phyloP scores from a whole-genome alignment of 768 basidiomycete genomes.

The Xerocomus potaroensis region DNA sequence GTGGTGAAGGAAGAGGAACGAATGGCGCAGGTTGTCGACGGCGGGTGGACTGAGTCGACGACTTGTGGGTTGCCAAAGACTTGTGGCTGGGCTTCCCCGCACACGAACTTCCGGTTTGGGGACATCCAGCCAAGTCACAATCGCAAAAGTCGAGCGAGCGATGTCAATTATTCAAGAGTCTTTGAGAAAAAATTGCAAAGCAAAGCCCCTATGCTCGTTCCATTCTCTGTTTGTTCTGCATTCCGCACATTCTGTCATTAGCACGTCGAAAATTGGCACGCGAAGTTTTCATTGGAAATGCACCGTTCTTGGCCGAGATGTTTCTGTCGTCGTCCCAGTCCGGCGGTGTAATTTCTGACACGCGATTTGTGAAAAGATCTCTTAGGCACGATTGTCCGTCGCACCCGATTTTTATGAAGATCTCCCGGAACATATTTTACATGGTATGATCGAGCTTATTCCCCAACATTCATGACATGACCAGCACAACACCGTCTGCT shows the following conservation, averaged over 20 bases:
- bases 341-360: too few species aligned
- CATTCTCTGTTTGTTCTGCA: too few species aligned
- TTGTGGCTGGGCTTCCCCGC: constrained; percentile 30
- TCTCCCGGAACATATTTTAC: neutral
- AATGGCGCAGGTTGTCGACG: constrained; percentile 1
- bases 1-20: neutral
- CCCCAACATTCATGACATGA: neutral
- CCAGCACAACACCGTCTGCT: too few species aligned
- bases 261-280: constrained; percentile 5
- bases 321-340: neutral
- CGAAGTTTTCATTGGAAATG: constrained; percentile 18
- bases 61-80: constrained; percentile 16
- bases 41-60: constrained; percentile 14
- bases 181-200: too few species aligned
- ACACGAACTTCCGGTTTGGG: constrained; percentile 22
- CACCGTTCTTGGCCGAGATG: neutral
- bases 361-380: neutral
- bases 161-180: too few species aligned
- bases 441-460: neutral
- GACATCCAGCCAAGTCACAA: too few species aligned
- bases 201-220: too few species aligned
- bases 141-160: too few species aligned
- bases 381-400: neutral
- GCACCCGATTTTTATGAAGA: neutral
- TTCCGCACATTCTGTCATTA: too few species aligned